A percentile compares a stretch with the other conserved stretches of the same genome.
phyloP scores from a whole-genome alignment of 208 protist species.

The Herpetomonas tarakana region DNA sequence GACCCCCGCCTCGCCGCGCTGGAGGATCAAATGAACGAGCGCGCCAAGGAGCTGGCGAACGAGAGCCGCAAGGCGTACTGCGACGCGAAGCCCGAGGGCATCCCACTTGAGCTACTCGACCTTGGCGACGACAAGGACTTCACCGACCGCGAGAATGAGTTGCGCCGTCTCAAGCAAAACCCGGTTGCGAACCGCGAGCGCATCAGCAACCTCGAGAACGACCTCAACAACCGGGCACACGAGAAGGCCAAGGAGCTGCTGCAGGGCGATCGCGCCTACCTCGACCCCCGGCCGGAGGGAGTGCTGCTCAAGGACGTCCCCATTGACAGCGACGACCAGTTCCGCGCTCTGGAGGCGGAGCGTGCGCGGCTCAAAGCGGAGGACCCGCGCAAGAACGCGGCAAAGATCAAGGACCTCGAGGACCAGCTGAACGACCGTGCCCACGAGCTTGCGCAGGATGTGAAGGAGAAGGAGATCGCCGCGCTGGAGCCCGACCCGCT shows the following conservation, averaged over 20 bases:
- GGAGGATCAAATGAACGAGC: constrained; percentile 35
- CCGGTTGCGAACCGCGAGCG: constrained; percentile 55
- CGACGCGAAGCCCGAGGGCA: constrained; percentile 62
- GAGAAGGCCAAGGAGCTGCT: constrained; percentile 52
- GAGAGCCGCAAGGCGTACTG: constrained; percentile 13
- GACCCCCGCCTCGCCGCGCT: constrained; percentile 52
- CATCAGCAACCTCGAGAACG: constrained; percentile 60
- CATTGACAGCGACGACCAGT: constrained; percentile 53
- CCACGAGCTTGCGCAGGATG: constrained; percentile 26
- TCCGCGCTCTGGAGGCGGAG: constrained; percentile 66
- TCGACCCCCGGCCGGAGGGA: constrained; percentile 48
- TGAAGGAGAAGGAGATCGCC: constrained; percentile 24
- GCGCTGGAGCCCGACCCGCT: constrained; percentile 29
- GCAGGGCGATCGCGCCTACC: constrained; percentile 60
- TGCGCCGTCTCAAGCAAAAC: constrained; percentile 57
- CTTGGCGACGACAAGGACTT: constrained; percentile 66
- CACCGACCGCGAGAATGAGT: constrained; percentile 40
- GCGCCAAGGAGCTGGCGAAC: constrained; percentile 24
- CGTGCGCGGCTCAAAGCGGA: constrained; percentile 58
- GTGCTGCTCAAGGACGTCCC: constrained; percentile 55
- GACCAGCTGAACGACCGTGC: constrained; percentile 61
- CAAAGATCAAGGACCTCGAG: constrained; percentile 62
- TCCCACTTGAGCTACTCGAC: constrained; percentile 54
- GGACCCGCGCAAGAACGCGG: constrained; percentile 46
- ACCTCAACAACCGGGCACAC: constrained; percentile 61